These are phyloP conservation scores for Coemansia sp. DNA, from an alignment of 192 early-diverging fungal genomes.

Conservation along the genomic window DNA sequence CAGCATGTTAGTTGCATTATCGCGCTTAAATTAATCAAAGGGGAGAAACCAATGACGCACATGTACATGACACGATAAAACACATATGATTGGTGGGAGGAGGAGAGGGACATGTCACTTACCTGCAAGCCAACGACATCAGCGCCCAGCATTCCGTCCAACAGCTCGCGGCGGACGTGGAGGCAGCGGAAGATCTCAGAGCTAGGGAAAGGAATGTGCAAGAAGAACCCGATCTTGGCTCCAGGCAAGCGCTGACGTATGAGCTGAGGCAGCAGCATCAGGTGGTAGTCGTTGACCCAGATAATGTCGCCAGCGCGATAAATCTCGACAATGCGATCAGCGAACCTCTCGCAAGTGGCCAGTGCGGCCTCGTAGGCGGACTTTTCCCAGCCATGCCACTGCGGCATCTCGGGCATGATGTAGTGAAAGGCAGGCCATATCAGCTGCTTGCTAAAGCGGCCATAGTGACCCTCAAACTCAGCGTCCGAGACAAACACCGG, in stretches of 20 bases:
- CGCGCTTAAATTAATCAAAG: constrained; percentile 34
- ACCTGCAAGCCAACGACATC: constrained; percentile 84
- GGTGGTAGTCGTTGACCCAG: constrained; percentile 98
- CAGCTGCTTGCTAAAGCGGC: constrained; percentile 94
- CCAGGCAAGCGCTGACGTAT: constrained; percentile 78
- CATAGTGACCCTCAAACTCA: constrained; percentile 90
- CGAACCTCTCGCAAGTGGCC: constrained; percentile 83
- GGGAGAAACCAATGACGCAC: not conserved
- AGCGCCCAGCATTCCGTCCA: constrained; percentile 87
- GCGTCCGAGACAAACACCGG: constrained; percentile 80
- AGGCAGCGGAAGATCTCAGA: constrained; percentile 94
- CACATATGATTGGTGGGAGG: not conserved
- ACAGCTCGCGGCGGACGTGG: constrained; percentile 80
- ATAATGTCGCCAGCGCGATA: constrained; percentile 88
- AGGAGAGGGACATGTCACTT: constrained; percentile 9
- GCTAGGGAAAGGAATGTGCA: constrained; percentile 96
- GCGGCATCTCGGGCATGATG: constrained; percentile 84
- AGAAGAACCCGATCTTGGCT: constrained; percentile 92
- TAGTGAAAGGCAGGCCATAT: constrained; percentile 98
- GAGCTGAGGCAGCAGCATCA: constrained; percentile 90
- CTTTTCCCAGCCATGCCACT: constrained; percentile 76
- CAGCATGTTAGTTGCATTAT: constrained; percentile 18
- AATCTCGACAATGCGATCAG: constrained; percentile 71
- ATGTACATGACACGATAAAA: not conserved
- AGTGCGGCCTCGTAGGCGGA: constrained; percentile 81